A percentile compares a stretch with the other conserved stretches of the same genome.
Conservation (phyloP, 768 basidiomycete species). For the Psilocybe subaeruginosa region DNA sequence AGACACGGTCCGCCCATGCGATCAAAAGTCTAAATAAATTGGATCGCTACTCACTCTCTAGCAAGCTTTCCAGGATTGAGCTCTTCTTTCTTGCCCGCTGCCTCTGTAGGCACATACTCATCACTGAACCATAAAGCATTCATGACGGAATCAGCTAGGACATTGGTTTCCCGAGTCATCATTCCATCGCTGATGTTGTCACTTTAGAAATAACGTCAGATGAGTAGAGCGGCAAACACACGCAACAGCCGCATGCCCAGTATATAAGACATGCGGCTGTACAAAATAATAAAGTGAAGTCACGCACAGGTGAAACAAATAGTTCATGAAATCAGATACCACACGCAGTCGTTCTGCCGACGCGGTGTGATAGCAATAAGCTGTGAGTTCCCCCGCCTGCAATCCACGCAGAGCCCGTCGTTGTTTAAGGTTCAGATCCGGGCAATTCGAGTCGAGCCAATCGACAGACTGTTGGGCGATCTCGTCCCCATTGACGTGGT, state of each 20-base stretch:
- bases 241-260: background rate
- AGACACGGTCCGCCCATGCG: background rate
- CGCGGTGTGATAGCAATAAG: constrained; percentile 62
- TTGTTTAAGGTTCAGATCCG: constrained; percentile 45
- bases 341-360: constrained; percentile 62
- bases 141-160: constrained; percentile 68
- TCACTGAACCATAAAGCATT: constrained; percentile 65
- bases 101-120: constrained; percentile 49
- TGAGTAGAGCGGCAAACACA: constrained; percentile 1
- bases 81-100: constrained; percentile 40
- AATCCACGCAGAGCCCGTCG: constrained; percentile 55
- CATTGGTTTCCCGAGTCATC: constrained; percentile 63
- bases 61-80: constrained; percentile 65
- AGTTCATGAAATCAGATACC: constrained; percentile 71
- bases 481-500: constrained; percentile 47
- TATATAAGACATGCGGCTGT: background rate
- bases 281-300: constrained; percentile 5
- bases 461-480: constrained; percentile 48
- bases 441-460: constrained; percentile 54
- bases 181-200: constrained; percentile 83
- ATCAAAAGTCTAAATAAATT: background rate
- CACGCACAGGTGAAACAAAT: constrained; percentile 54
- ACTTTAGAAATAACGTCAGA: constrained; percentile 25
- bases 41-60: constrained; percentile 55
- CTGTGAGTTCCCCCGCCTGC: constrained; percentile 69